Conservation (phyloP, 208 protist species). For the Crithidia brevicula region DNA sequence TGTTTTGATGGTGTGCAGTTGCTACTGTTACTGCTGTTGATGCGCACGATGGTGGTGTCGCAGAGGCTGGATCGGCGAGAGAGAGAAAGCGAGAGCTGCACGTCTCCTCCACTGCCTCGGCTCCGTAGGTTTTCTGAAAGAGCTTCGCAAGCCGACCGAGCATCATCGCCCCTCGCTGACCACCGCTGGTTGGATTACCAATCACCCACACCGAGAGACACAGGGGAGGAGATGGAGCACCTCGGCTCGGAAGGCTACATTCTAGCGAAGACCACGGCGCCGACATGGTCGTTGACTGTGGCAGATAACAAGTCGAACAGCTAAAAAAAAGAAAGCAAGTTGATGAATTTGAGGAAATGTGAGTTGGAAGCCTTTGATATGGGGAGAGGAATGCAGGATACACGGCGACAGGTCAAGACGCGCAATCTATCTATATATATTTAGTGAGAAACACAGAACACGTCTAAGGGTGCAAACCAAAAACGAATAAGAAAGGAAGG, state of each 20-base stretch:
- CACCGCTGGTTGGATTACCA: slow-evolving; percentile 67
- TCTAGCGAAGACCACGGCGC: too few species aligned
- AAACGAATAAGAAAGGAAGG: neutral
- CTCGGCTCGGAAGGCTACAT: neutral
- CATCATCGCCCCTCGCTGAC: slow-evolving; percentile 25
- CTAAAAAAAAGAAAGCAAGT: neutral
- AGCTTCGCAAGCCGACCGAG: slow-evolving; percentile 9
- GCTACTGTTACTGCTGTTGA: neutral
- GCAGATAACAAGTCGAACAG: too few species aligned
- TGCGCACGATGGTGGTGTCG: neutral
- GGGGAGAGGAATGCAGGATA: too few species aligned
- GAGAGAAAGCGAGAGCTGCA: slow-evolving; percentile 19
- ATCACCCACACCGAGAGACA: slow-evolving; percentile 55
- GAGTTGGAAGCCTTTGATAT: too few species aligned
- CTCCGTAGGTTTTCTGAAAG: slow-evolving; percentile 13
- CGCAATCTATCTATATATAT: too few species aligned
- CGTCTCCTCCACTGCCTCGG: slow-evolving; percentile 15
- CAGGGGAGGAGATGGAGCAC: neutral
- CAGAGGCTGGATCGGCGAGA: neutral
- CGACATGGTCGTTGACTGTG: too few species aligned
- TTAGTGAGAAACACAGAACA: too few species aligned
- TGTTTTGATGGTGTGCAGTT: too few species aligned
- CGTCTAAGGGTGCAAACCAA: too few species aligned
- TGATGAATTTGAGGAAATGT: too few species aligned
- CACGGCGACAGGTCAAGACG: too few species aligned